A percentile compares a stretch with the other conserved stretches of the same genome.
These are phyloP conservation scores for Coniosporium tulheliwenetii DNA, from an alignment of 2,329 filamentous ascomycete genomes.

Conservation along the genomic window DNA sequence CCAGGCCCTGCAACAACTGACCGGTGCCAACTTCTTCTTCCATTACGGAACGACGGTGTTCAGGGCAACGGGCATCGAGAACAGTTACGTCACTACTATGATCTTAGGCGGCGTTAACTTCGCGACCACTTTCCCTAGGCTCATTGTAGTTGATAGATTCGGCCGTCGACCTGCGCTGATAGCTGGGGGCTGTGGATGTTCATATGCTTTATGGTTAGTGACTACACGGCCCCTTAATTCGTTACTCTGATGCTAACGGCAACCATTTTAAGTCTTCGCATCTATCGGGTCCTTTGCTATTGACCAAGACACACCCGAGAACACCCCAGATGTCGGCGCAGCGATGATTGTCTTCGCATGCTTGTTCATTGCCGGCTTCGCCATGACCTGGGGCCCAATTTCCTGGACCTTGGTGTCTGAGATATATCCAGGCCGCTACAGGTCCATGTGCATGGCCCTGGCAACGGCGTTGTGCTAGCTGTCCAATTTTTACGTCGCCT, in stretches of 20 bases:
- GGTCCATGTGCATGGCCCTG: conserved; percentile 44
- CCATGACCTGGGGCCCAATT: conserved; percentile 54
- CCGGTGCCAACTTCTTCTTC: conserved; percentile 54
- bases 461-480: conserved; percentile 49
- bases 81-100: conserved; percentile 30
- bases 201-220: conserved; percentile 37
- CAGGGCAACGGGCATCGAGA: conserved; percentile 20
- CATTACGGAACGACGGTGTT: conserved; percentile 34
- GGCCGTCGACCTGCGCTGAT: conserved; percentile 31
- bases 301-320: conserved; percentile 13
- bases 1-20: conserved; percentile 52
- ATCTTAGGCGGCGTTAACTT: conserved; percentile 34
- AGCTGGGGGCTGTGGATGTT: conserved; percentile 32
- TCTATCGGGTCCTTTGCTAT: conserved; percentile 30
- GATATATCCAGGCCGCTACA: conserved; percentile 40
- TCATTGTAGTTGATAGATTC: conserved; percentile 28
- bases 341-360: conserved; percentile 54
- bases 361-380: conserved; percentile 50
- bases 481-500: conserved; percentile 17
- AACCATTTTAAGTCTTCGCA: conserved; percentile 34
- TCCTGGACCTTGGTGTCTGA: conserved; percentile 56
- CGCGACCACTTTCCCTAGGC: conserved; percentile 28
- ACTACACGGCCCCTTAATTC: background rate
- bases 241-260: conserved; percentile 20
- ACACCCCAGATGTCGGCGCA: conserved; percentile 32